These are phyloP conservation scores for Neofusicoccum sp. DNA, from an alignment of 2,329 filamentous ascomycete species.

Conservation along the genomic window DNA sequence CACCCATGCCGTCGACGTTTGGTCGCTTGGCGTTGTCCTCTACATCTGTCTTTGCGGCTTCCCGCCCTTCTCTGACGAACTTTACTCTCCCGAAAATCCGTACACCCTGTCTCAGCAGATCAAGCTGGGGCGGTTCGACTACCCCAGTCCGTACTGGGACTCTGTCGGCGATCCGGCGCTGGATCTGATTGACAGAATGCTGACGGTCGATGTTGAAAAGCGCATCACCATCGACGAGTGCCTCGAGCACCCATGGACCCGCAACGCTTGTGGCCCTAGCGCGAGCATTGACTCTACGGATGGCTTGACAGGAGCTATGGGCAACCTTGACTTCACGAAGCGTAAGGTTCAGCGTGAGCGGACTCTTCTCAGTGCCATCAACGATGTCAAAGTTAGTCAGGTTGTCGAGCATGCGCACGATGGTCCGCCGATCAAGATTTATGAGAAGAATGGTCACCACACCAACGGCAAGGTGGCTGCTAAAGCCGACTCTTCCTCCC, in stretches of 20 bases:
- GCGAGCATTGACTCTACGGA: conserved; percentile 74
- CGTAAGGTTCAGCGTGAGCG: conserved; percentile 80
- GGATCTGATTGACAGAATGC: conserved; percentile 92
- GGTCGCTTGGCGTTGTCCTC: conserved; percentile 95
- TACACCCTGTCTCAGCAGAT: conserved; percentile 89
- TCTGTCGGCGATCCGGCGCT: conserved; percentile 82
- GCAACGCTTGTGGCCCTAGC: conserved; percentile 51
- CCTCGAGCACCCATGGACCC: conserved; percentile 86
- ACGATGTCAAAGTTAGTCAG: conserved; percentile 67
- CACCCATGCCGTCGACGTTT: conserved; percentile 92
- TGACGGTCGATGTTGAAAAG: conserved; percentile 81
- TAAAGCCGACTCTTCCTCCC: conserved; percentile 17
- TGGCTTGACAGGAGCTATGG: conserved; percentile 85
- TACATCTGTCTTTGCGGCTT: conserved; percentile 98
- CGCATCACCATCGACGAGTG: conserved; percentile 90
- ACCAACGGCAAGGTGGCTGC: conserved; percentile 19
- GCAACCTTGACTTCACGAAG: conserved; percentile 78
- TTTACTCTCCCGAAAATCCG: conserved; percentile 78
- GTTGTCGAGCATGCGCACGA: conserved; percentile 60
- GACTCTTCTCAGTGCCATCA: conserved; percentile 80
- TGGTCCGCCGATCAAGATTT: conserved; percentile 47
- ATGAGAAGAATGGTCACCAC: conserved; percentile 39
- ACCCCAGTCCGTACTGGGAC: conserved; percentile 96
- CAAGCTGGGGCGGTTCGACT: conserved; percentile 85
- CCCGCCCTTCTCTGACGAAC: conserved; percentile 94